These are phyloP conservation scores for Gamsiella multidivaricata DNA, from an alignment of 192 early-diverging fungal species.

Conservation along the genomic window DNA sequence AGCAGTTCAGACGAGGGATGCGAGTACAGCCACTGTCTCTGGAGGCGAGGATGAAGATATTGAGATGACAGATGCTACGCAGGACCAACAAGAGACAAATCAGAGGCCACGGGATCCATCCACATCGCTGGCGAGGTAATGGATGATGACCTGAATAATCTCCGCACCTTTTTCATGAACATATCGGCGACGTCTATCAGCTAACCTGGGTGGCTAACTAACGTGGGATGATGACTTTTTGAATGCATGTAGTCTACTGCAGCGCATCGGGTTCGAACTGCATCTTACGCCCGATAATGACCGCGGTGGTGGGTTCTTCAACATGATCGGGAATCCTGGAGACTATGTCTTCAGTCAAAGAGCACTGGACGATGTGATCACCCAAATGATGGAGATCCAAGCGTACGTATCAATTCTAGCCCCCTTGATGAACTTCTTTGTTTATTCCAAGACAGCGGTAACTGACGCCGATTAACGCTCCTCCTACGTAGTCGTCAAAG, in stretches of 20 bases:
- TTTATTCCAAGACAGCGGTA: too few species aligned
- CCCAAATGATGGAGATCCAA: constrained; percentile 83
- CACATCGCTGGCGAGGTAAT: neutral
- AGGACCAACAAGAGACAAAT: neutral
- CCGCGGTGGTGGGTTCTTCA: constrained; percentile 23
- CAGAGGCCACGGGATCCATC: neutral
- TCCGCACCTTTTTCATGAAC: too few species aligned
- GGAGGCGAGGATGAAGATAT: constrained; percentile 8
- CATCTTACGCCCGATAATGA: neutral
- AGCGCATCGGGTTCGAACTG: constrained; percentile 17
- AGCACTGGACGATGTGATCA: constrained; percentile 90
- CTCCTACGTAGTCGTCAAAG: constrained; percentile 60
- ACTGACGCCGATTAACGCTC: too few species aligned
- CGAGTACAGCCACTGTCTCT: too few species aligned
- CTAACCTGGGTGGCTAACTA: too few species aligned
- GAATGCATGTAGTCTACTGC: constrained; percentile 18
- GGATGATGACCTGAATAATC: too few species aligned
- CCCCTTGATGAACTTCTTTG: too few species aligned
- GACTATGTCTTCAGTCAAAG: constrained; percentile 91
- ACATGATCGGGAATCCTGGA: constrained; percentile 62
- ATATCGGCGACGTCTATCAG: too few species aligned
- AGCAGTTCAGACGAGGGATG: too few species aligned
- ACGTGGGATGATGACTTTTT: too few species aligned
- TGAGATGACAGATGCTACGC: constrained; percentile 13
- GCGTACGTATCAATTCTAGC: constrained; percentile 53